Evolutionary conservation across 371 early-diverging fungal species (phyloP), one percentile per base, ranked within the genome.

Genomic region (Rhizomucor miehei): DNA sequence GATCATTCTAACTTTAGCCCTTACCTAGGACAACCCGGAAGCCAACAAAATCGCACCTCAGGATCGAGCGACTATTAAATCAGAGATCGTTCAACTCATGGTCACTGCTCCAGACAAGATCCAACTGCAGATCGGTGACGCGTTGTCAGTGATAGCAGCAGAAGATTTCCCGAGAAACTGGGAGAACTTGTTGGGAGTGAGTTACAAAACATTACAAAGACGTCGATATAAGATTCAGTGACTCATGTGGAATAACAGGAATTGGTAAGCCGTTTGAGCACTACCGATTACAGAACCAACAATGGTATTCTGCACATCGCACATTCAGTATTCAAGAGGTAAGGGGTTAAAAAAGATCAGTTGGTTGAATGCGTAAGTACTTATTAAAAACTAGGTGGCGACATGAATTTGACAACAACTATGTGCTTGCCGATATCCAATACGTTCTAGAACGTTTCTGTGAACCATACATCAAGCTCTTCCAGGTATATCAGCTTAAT

Each of bases 271-370:
- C 87, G 88, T 62, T 71, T 98, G 40, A 89, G 84, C 48, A 73
- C 86, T 1, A 79, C 82, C 2, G 92, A 97, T 67, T 91, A 80
- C 67, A 75, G 71, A 47, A 80, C 81, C 46, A 97, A 96, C 75
- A 87, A 92, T 53, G 95, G 93, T 52, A 84, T 98, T 24, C 80
- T 98, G 62, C 87, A 92, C 56, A 93, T 97, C 11, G 91, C 93
- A 3, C 95, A 95, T 65, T 89, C 91, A 6, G 91, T 97, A 56
- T 96, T 97, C 72, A 92, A 91, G 65, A 82, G 90, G 88, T 89
- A 75, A 21, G 44, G 12, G 44, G 9, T 49, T 14, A 17, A 11
- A 34, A 48, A 9, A 17, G 19, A 36, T 41, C 17, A 13, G 20
- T 37, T 29, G 20, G 29, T 24, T 39, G 23, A 23, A 11, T 20